These are phyloP conservation scores for Pichia paraexigua DNA, from an alignment of 805 yeast species.

Conservation along the genomic window DNA sequence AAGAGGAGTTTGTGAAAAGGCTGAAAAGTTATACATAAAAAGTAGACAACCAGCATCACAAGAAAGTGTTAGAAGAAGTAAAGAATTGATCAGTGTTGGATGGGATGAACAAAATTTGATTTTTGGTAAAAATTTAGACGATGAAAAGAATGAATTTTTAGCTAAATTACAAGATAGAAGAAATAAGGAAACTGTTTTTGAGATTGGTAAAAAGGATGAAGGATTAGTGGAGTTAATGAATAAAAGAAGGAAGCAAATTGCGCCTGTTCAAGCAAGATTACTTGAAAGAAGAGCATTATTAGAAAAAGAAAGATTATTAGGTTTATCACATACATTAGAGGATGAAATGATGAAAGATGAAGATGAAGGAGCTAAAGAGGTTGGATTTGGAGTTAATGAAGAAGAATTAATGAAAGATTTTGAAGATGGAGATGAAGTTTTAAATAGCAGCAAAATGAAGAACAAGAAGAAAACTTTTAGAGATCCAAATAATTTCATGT, in stretches of 20 bases:
- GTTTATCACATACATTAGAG: slow-evolving; percentile 63
- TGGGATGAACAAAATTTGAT: slow-evolving; percentile 87
- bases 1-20: slow-evolving; percentile 69
- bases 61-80: slow-evolving; percentile 80
- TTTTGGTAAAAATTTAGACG: slow-evolving; percentile 69
- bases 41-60: slow-evolving; percentile 81
- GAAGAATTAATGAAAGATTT: slow-evolving; percentile 40
- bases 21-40: slow-evolving; percentile 79
- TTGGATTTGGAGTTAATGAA: slow-evolving; percentile 34
- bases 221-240: slow-evolving; percentile 77
- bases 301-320: slow-evolving; percentile 69
- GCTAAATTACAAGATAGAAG: slow-evolving; percentile 61
- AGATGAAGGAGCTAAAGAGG: slow-evolving; percentile 30
- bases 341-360: slow-evolving; percentile 55
- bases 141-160: slow-evolving; percentile 64
- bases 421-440: slow-evolving; percentile 42
- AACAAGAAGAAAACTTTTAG: slow-evolving; percentile 41
- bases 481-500: slow-evolving; percentile 74
- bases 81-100: slow-evolving; percentile 62
- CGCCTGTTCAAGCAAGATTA: slow-evolving; percentile 67
- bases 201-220: slow-evolving; percentile 65
- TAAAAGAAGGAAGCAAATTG: slow-evolving; percentile 76
- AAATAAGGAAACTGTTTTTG: slow-evolving; percentile 88
- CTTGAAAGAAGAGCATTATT: slow-evolving; percentile 58
- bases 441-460: slow-evolving; percentile 12